Conservation (phyloP, 108 stramenopile species). For the Mayamaea pseudoterrestris region DNA sequence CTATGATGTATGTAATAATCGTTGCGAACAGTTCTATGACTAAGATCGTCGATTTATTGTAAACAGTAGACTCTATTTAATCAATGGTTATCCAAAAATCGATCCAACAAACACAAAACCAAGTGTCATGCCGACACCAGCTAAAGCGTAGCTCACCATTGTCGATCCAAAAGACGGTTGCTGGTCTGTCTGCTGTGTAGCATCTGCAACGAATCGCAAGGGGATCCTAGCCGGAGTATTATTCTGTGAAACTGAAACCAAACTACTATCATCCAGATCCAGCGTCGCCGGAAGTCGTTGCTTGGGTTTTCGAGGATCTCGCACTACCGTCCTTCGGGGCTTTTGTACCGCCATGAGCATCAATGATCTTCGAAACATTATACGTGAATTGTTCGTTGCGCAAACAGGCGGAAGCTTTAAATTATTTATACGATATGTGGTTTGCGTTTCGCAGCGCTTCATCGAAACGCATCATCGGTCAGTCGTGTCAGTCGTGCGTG, state of each 20-base stretch:
- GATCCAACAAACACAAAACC: conserved; percentile 57
- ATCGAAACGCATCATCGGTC: too few relatives aligned
- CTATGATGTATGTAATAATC: too few relatives aligned
- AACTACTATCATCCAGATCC: not conserved
- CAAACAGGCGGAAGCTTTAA: too few relatives aligned
- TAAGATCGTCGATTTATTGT: too few relatives aligned
- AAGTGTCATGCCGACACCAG: conserved; percentile 58
- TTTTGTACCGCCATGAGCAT: conserved; percentile 11
- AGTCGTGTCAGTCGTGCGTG: too few relatives aligned
- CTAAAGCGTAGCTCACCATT: conserved; percentile 55
- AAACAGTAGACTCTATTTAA: too few relatives aligned
- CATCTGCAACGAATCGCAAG: conserved; percentile 34
- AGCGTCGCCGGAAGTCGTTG: conserved; percentile 6
- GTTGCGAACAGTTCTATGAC: too few relatives aligned
- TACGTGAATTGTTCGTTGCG: not conserved
- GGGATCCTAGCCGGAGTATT: conserved; percentile 8
- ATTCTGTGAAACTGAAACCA: conserved; percentile 10
- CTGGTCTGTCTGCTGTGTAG: conserved; percentile 37
- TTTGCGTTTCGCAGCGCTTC: too few relatives aligned
- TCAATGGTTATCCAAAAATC: conserved; percentile 55
- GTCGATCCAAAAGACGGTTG: conserved; percentile 41
- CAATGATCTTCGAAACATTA: conserved; percentile 13
- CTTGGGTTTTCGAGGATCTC: conserved; percentile 39
- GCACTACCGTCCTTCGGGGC: conserved; percentile 36
- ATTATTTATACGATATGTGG: too few relatives aligned